A percentile compares a stretch with the other conserved stretches of the same genome.
These are phyloP conservation scores for Lyophyllum decastes DNA, from an alignment of 768 basidiomycete genomes.

Conservation along the genomic window DNA sequence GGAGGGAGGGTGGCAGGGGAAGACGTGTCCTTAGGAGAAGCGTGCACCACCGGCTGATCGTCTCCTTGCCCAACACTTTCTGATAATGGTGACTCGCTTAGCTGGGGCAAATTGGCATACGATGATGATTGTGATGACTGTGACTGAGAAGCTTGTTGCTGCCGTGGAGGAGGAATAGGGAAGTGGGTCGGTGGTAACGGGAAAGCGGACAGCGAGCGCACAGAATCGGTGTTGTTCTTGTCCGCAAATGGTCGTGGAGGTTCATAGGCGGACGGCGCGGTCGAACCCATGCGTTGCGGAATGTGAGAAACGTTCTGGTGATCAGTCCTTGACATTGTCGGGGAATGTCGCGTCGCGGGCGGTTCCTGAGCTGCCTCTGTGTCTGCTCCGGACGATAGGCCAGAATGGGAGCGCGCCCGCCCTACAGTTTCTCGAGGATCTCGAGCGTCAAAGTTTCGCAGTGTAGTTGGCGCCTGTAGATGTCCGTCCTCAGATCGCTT, in stretches of 20 bases:
- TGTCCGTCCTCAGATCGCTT: conserved; percentile 3
- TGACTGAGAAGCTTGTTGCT: conserved; percentile 24
- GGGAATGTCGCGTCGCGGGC: background rate
- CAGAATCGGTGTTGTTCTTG: conserved; percentile 45
- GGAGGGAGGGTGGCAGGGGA: background rate
- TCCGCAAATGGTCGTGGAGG: conserved; percentile 38
- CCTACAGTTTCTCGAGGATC: conserved; percentile 1
- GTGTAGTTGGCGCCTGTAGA: conserved; percentile 1
- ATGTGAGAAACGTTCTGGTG: background rate
- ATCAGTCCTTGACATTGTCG: background rate
- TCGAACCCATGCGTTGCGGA: background rate
- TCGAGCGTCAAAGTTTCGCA: conserved; percentile 4
- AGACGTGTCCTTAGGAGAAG: background rate
- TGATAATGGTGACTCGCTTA: conserved; percentile 26
- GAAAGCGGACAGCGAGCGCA: conserved; percentile 74
- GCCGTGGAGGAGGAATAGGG: conserved; percentile 54
- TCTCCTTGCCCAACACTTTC: conserved; percentile 10
- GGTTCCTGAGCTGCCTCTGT: conserved; percentile 8
- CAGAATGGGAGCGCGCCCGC: background rate
- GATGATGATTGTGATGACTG: conserved; percentile 26
- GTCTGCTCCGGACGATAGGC: conserved; percentile 10
- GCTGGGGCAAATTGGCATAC: conserved; percentile 19
- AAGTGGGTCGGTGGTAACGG: conserved; percentile 74
- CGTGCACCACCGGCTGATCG: background rate
- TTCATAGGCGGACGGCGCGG: conserved; percentile 33